phyloP scores from a whole-genome alignment of 805 yeast genomes.

The Ogataea trehalophila region DNA sequence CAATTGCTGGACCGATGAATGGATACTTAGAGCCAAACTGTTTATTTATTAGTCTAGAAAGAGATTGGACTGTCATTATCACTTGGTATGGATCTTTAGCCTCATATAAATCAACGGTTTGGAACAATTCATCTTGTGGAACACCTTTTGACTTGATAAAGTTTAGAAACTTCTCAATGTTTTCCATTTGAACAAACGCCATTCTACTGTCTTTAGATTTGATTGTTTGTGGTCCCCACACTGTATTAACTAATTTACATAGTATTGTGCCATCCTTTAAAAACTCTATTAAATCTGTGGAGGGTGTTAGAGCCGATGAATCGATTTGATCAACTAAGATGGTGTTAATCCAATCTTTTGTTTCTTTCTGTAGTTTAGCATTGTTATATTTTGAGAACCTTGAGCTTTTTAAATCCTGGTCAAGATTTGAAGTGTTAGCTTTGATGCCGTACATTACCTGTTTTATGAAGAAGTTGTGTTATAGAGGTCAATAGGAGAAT shows the following conservation, averaged over 20 bases:
- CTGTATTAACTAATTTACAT: conserved; percentile 41
- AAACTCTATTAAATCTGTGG: conserved; percentile 43
- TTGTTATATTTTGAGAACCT: conserved; percentile 49
- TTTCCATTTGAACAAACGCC: conserved; percentile 86
- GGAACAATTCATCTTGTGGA: conserved; percentile 77
- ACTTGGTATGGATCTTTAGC: conserved; percentile 73
- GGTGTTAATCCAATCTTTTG: conserved; percentile 49
- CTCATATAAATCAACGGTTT: conserved; percentile 73
- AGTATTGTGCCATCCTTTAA: conserved; percentile 59
- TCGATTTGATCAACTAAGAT: conserved; percentile 29
- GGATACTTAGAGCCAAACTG: conserved; percentile 43
- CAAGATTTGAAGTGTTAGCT: conserved; percentile 43
- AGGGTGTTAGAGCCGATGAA: conserved; percentile 9
- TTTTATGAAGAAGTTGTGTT: background rate
- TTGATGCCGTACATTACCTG: background rate
- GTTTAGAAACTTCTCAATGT: conserved; percentile 64
- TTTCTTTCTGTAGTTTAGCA: conserved; percentile 25
- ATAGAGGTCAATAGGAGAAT: no score
- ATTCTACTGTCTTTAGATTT: conserved; percentile 57
- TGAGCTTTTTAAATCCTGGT: conserved; percentile 51
- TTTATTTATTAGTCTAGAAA: conserved; percentile 63
- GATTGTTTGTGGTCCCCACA: conserved; percentile 34
- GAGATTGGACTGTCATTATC: conserved; percentile 64
- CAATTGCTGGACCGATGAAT: conserved; percentile 55
- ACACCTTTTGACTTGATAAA: conserved; percentile 63